Evolutionary conservation across 495 filamentous ascomycete species (phyloP), one percentile per base, ranked within the genome.

Genomic region (Podospora sp.): DNA sequence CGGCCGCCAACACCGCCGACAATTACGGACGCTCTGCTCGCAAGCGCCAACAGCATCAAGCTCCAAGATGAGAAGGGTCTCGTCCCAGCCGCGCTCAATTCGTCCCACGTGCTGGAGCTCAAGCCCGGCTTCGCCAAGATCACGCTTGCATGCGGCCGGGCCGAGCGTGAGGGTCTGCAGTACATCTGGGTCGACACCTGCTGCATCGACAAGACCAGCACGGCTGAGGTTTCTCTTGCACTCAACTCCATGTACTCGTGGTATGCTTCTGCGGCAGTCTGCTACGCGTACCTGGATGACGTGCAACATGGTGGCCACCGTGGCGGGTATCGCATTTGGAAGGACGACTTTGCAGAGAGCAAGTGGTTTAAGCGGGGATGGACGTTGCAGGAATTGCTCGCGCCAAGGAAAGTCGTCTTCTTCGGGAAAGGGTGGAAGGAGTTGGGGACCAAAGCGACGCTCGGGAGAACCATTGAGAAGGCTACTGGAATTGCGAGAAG

Each of bases 191-290:
- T 72, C 2, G 74, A 76, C 62, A 75, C 74, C 0, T 67, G 63
- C 53, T 76, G 74, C 58, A 72, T 76, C 58, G 71, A 76, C 65
- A 66, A 59, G 60, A 51, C 55, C 5, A 73, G 62, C 27, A 65
- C 69, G 21, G 60, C 67, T n/a, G 74, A 76, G 36, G n/a, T 76
- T 0, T 65, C 74, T 0, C 70, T 75, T 26, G 69, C 71, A 3
- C 65, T 75, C 33, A 76, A 76, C 62, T 70, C 71, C 60, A 72
- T 75, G 65, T 76, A 69, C 27, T 11, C 35, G 1, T 76, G 71
- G 69, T 76, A 73, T 40, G 40, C 69, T 18, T 22, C 27, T 20
- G 70, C 72, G 0, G 46, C 59, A 0, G 68, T 75, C 4, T 75
- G 74, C 64, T 75, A 76, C 22, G 71, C 65, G 0, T 74, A 68